Base-by-base conservation (phyloP, 2,329 filamentous ascomycete species). In the Fusarium xyrophilum region DNA sequence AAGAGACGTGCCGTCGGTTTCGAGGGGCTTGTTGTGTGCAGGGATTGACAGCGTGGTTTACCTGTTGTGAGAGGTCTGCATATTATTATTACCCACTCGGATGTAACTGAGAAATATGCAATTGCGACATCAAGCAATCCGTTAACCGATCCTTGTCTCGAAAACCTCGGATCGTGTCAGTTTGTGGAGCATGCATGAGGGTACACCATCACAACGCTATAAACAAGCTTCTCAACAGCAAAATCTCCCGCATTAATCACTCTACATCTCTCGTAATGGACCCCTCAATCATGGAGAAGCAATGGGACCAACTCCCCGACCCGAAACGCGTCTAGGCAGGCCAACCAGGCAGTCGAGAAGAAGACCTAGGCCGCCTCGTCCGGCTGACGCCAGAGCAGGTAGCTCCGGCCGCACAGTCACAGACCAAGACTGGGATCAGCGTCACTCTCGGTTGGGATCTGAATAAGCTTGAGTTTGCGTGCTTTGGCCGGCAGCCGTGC, bases 391-490 rank as follows among this genome's bases (percentile, higher is more conserved):
- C 85, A 3, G 79, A 85, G 3, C 83, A 88, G 6, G 80, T 82
- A 9, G 77, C 78, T 25, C 80, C 50, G 8, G 70, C 83, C 1
- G 85, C 86, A 5, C 76, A 79, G 7, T 77, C 78, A 8, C 82
- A 85, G 68, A 87, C 88, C 68, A 79, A 78, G 39, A 83, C 82
- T 1, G 86, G 86, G 15, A 78, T 78, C 23, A 79, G 84, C 33
- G 81, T 87, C 27, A 82, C 82, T 13, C 78, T 88, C 39, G 81
- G 82, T 28, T 88, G 86, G 86, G 82, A 85, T 27, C 73, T 88
- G 63, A 83, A 81, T 23, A 87, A 88, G 69, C 76, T 87, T 5
- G 84, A 88, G 60, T 81, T 83, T 67, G 83, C 85, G 3, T 83
- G 84, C 63, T 83, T 87, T 67, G 82, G 82, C 43, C 80, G 86